These are phyloP conservation scores for Penicillium ucsense DNA, from an alignment of 495 filamentous ascomycete species.

Conservation along the genomic window DNA sequence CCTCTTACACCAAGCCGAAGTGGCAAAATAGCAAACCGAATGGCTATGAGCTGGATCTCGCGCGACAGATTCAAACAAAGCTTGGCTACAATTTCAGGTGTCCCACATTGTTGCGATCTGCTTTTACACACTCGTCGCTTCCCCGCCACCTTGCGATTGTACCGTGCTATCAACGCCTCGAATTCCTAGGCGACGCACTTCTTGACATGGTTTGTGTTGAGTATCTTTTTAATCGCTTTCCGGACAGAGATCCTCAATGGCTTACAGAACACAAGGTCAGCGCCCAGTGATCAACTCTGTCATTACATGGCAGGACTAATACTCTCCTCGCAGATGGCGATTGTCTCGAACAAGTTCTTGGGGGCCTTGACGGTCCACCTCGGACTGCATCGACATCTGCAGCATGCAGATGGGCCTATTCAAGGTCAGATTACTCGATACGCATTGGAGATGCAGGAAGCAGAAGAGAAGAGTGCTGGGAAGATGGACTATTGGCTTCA, in stretches of 20 bases:
- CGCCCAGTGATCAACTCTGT: neutral
- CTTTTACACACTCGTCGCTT: constrained; percentile 84
- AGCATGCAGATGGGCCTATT: constrained; percentile 47
- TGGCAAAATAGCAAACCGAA: constrained; percentile 53
- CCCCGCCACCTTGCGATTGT: constrained; percentile 61
- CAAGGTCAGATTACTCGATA: constrained; percentile 60
- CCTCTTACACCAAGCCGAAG: constrained; percentile 56
- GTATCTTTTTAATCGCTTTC: constrained; percentile 65
- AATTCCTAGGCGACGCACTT: constrained; percentile 87
- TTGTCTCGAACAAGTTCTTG: constrained; percentile 95
- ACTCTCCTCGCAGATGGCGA: constrained; percentile 58
- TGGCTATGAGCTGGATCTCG: constrained; percentile 52
- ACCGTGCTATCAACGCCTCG: constrained; percentile 83
- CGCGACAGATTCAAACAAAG: constrained; percentile 50
- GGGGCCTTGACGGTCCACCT: constrained; percentile 71
- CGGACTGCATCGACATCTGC: constrained; percentile 65
- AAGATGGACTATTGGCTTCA: constrained; percentile 70
- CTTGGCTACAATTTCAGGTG: constrained; percentile 75
- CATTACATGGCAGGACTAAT: constrained; percentile 2
- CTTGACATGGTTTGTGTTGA: constrained; percentile 83
- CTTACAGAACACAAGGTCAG: constrained; percentile 87
- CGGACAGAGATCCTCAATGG: constrained; percentile 85
- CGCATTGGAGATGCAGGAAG: constrained; percentile 52
- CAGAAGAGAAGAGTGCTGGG: constrained; percentile 42
- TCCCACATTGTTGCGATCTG: constrained; percentile 68